These are phyloP conservation scores for Casuarina glauca DNA, from an alignment of 306 rosid species.

Conservation along the genomic window DNA sequence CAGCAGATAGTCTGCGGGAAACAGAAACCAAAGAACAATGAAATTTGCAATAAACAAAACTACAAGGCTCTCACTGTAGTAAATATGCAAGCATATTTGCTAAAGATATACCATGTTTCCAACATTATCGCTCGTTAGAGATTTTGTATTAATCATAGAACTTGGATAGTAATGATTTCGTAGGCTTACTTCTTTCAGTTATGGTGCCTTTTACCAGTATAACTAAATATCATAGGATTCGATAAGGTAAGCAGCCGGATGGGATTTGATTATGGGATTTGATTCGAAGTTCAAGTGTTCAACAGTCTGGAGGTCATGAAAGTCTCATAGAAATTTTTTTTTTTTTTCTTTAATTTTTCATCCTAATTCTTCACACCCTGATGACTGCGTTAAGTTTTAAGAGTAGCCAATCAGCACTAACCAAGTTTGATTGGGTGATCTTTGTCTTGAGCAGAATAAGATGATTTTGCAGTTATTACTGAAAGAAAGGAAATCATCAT, in stretches of 20 bases:
- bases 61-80: not conserved
- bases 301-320: not conserved
- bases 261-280: not conserved
- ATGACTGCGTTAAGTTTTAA: not conserved
- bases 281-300: not conserved
- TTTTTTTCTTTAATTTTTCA: not conserved
- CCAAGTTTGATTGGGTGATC: not conserved
- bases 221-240: not conserved
- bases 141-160: not conserved
- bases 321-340: not conserved
- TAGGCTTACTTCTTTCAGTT: not conserved
- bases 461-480: not conserved
- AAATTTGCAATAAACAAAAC: slow-evolving; percentile 16
- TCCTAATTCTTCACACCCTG: not conserved
- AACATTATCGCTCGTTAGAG: not conserved
- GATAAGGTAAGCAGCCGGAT: too few relatives aligned
- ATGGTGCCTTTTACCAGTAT: not conserved
- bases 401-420: not conserved
- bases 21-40: slow-evolving; percentile 12
- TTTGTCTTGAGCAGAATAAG: not conserved
- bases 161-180: not conserved
- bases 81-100: not conserved
- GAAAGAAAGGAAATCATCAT: not conserved
- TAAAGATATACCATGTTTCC: not conserved
- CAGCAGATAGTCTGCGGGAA: slow-evolving; percentile 56